These are phyloP conservation scores for Austroboletus festivus DNA, from an alignment of 768 basidiomycete genomes.

Conservation along the genomic window DNA sequence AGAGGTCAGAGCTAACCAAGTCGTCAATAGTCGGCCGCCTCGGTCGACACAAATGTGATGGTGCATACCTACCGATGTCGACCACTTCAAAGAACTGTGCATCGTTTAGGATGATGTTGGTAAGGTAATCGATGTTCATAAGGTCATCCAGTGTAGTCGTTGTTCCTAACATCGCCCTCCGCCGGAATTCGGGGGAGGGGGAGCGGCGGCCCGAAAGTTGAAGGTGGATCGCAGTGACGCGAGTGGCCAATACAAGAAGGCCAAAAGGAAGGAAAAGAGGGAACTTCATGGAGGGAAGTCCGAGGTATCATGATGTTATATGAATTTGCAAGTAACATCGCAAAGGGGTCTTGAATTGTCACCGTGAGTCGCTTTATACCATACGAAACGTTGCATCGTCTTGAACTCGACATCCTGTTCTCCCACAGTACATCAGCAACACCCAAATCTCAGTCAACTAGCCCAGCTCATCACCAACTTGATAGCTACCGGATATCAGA, in stretches of 20 bases:
- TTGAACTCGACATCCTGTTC: no score
- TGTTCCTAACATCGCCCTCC: constrained; percentile 30
- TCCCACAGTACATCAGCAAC: no score
- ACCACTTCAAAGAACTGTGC: constrained; percentile 33
- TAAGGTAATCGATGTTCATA: constrained; percentile 34
- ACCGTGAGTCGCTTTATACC: no score
- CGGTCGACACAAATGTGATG: background rate
- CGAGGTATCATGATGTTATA: no score
- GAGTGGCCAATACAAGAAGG: no score
- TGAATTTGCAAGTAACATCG: no score
- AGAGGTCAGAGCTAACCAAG: constrained; percentile 57
- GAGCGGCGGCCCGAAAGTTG: constrained; percentile 15
- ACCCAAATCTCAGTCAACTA: no score
- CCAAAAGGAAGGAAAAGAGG: constrained; percentile 5
- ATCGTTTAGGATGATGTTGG: constrained; percentile 40
- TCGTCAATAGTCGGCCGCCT: no score
- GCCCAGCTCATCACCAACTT: constrained; percentile 73
- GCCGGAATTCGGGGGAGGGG: constrained; percentile 4
- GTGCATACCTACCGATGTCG: constrained; percentile 45
- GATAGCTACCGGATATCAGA: constrained; percentile 52
- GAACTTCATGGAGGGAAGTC: constrained; percentile 11
- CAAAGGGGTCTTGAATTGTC: no score
- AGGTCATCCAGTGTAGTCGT: constrained; percentile 26
- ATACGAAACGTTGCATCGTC: no score
- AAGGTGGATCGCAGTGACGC: constrained; percentile 15